Evolutionary conservation across 106 monocot genomes (phyloP).

Genomic region (Allium sativum): DNA sequence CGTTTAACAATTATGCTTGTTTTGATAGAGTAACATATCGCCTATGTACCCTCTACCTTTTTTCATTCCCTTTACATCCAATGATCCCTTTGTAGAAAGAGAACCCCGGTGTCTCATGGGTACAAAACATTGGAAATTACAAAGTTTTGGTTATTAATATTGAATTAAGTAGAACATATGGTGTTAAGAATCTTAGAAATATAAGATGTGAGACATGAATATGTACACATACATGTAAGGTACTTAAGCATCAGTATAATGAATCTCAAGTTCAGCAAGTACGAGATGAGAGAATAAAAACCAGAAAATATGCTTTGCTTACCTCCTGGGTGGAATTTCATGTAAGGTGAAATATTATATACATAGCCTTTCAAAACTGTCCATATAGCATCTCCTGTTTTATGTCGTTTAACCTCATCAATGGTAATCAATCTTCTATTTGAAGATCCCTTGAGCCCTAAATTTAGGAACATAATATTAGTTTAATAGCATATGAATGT

Average conservation of each 20-base stretch:
- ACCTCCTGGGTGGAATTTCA: constrained; percentile 99
- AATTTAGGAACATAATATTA: neutral
- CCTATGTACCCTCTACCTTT: too few species aligned
- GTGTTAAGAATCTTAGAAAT: too few species aligned
- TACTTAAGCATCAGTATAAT: neutral
- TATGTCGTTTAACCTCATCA: constrained; percentile 87
- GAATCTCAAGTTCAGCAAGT: neutral
- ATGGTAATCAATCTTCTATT: constrained; percentile 75
- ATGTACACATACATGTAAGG: neutral
- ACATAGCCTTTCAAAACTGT: constrained; percentile 93
- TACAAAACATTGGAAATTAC: too few species aligned
- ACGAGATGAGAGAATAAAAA: neutral
- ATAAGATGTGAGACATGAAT: too few species aligned
- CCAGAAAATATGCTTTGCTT: constrained; percentile 1
- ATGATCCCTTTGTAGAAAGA: too few species aligned
- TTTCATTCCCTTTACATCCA: too few species aligned
- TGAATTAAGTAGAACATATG: too few species aligned
- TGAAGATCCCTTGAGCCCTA: constrained; percentile 70
- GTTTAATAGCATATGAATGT: neutral
- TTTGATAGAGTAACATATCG: too few species aligned
- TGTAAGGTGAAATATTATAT: constrained; percentile 83
- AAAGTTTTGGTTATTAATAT: too few species aligned
- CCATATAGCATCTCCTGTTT: constrained; percentile 66
- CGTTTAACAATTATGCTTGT: too few species aligned
- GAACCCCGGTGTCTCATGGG: too few species aligned